Base-by-base conservation (phyloP, 345 rosid species). In the Rhodamnia rubescens region DNA sequence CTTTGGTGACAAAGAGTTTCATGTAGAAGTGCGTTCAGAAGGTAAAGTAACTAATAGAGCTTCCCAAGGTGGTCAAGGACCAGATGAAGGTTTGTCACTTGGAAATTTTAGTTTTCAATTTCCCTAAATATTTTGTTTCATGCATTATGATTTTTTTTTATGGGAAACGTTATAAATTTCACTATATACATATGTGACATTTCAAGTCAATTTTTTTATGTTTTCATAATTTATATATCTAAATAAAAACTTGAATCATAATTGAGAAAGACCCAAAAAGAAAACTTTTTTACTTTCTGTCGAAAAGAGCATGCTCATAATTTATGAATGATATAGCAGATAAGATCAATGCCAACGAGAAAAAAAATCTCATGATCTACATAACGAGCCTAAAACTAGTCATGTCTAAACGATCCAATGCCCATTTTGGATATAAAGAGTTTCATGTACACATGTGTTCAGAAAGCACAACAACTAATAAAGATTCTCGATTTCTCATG, bases 11-110 rank as follows among this genome's bases (percentile, higher is more conserved):
- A 58, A 11, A 12, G 64, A 12, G 64, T 0, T 0, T 58, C 69
- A 27, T n/a, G 18, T n/a, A n/a, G 4, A 11, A 4, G 2, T 58
- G 15, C n/a, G 32, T 12, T 58, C 32, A 58, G 29, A 58, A 58
- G 64, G 32, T 0, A 11, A 0, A 0, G 12, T 12, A n/a, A 27
- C 64, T 0, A 13, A 26, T 58, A 58, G 6, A 58, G 36, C 69
- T 12, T n/a, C 16, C 69, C 69, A 58, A 1, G 69, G 12, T n/a
- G 18, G 69, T 0, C 4, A 5, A 0, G 27, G 0, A 5, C 32
- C 69, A 58, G 27, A 16, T 13, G 36, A 58, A 58, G 69, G 36
- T 58, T n/a, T n/a, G 69, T 58, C 4, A 6, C 69, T 58, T n/a
- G 6, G 32, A 58, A 58, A n/a, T 12, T n/a, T 58, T 58, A 5